Evolutionary conservation across 495 filamentous ascomycete species (phyloP), one percentile per base, ranked within the genome.

Genomic region (Neurospora tetrasperma): DNA sequence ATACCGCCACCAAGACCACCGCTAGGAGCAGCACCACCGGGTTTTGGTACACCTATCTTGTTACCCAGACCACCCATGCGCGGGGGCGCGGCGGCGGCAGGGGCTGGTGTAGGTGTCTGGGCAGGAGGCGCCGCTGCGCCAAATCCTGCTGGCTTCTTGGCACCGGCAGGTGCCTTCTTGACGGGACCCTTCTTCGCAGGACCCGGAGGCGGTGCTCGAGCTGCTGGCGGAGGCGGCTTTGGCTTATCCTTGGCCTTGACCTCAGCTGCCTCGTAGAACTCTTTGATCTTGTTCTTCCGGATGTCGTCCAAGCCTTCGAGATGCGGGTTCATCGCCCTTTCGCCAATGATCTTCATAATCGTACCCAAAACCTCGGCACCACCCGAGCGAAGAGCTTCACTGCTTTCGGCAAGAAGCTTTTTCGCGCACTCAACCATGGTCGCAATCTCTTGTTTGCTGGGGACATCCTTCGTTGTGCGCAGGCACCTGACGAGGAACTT

Each of bases 181-280:
- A 79, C 87, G 39, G 83, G 74, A 14, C 80, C 73, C 76, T 87
- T 83, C 79, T 86, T 85, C 27, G 79, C 74, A 42, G 73, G 71
- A 12, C 79, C 87, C 75, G 88, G 85, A 10, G 85, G 83, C 0
- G 90, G 88, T n/a, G 83, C 85, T 38, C 87, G 85, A 35, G 90
- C 84, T 46, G 92, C 90, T 11, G 93, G 75, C 41, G 79, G 91
- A 44, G 89, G 87, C 69, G 93, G 89, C 81, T 98, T 98, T 6
- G 96, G 96, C 77, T 97, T 96, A 74, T 96, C 95, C 79, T 98
- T 98, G 48, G 96, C 96, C 80, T 95, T 97, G 69, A 99, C 96
- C 78, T 97, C 91, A 3, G 96, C 96, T 2, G 89, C 89, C 40
- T 97, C 94, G 78, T 89, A 94, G 81, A 90, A 98, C 79, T 98